Evolutionary conservation across 2,329 filamentous ascomycete genomes (phyloP), one percentile per base, ranked within the genome.

Genomic region (Pseudofabraea citricarpa): DNA sequence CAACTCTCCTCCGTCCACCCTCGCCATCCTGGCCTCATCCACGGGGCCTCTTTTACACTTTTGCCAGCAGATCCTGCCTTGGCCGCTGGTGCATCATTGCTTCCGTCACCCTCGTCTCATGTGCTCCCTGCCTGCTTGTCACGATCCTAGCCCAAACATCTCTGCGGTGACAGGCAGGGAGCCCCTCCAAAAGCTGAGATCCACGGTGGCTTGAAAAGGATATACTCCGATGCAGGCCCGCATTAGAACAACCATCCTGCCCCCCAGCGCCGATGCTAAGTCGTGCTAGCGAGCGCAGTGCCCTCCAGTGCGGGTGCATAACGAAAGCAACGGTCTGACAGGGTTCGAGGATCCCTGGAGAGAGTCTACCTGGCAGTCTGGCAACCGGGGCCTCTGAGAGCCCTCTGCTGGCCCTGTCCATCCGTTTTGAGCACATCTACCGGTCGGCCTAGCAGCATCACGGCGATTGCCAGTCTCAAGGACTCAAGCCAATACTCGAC

Each of bases 71-170:
- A 56, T 56, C 50, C 50, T 41, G 36, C 50, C 44, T 48, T 50
- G 41, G 45, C 48, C 51, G 45, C 41, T 47, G 46, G 43, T 44
- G 49, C 48, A 47, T 55, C 51, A 52, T 29, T 48, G 44, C 54
- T 53, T 57, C 54, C 54, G 54, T 55, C 52, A 55, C 55, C 55
- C 53, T 60, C 57, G 57, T 60, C 56, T 60, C 56, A 58, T 54
- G 46, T 58, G 23, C 26, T 41, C 49, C 52, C 50, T 52, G 45
- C 52, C 51, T 52, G 45, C 48, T 42, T 52, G 56, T 56, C 54
- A 56, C 44, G 45, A 57, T 44, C 56, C 56, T 51, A 43, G 56
- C 46, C 50, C 48, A 57, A 59, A 57, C 56, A 53, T 50, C 51
- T 53, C 21, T 36, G 39, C 49, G 46, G 48, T 55, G 55, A 55